These are phyloP conservation scores for Sarocladium strictum DNA, from an alignment of 2,329 filamentous ascomycete genomes.

Conservation along the genomic window DNA sequence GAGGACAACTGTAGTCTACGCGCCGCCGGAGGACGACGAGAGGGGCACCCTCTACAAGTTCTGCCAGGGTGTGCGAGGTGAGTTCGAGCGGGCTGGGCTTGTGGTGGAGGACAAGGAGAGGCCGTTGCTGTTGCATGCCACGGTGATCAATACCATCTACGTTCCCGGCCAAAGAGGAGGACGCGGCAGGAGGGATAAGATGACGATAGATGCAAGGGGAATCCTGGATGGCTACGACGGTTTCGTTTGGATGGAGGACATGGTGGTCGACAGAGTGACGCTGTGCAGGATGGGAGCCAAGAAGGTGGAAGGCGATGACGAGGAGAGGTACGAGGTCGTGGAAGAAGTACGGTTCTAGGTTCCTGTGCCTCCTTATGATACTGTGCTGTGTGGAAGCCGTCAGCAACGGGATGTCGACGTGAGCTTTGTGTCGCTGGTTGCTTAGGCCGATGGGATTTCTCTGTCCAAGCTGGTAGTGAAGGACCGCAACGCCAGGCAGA, in stretches of 20 bases:
- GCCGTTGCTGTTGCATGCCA: slow-evolving; percentile 73
- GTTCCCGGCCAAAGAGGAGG: slow-evolving; percentile 27
- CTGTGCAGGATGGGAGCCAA: slow-evolving; percentile 88
- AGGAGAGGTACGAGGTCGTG: slow-evolving; percentile 46
- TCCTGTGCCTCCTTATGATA: background rate
- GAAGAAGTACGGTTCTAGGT: slow-evolving; percentile 38
- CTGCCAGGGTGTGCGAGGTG: slow-evolving; percentile 45
- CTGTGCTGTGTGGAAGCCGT: too few relatives aligned
- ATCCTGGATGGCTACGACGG: slow-evolving; percentile 56
- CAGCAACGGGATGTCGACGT: background rate
- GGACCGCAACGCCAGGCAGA: background rate
- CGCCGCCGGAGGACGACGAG: slow-evolving; percentile 46
- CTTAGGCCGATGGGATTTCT: too few relatives aligned
- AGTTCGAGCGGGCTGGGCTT: slow-evolving; percentile 51
- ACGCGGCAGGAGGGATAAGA: slow-evolving; percentile 28
- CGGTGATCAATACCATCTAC: slow-evolving; percentile 81
- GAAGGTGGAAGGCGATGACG: slow-evolving; percentile 46
- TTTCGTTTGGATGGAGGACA: slow-evolving; percentile 63
- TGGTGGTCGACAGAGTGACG: slow-evolving; percentile 63
- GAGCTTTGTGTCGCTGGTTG: too few relatives aligned
- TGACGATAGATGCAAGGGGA: slow-evolving; percentile 48
- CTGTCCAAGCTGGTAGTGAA: too few relatives aligned
- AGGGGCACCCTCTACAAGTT: slow-evolving; percentile 48
- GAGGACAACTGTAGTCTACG: slow-evolving; percentile 60
- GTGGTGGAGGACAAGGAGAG: slow-evolving; percentile 51